Evolutionary conservation across 805 yeast genomes (phyloP).

Genomic region (Spencermartinsiella europaea): DNA sequence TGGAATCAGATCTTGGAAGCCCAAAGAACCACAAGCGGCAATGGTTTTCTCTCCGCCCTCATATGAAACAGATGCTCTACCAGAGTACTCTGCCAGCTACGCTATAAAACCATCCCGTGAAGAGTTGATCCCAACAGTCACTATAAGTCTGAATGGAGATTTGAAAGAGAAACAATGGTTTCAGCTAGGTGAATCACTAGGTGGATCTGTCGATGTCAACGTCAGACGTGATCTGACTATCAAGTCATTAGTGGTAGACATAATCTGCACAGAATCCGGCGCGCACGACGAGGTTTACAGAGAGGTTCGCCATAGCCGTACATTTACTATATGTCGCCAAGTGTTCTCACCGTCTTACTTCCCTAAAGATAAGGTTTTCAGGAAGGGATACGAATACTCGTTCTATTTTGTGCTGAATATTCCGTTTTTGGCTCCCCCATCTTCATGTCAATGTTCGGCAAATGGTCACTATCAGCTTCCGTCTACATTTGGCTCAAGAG

Average conservation of each 20-base stretch:
- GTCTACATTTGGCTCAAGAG: neutral
- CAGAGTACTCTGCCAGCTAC: neutral
- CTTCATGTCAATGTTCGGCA: neutral
- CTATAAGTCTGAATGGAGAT: neutral
- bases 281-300: neutral
- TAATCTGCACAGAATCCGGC: neutral
- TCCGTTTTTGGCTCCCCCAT: neutral
- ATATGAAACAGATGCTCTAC: neutral
- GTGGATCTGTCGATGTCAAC: neutral
- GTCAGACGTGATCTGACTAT: neutral
- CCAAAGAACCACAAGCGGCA: too few relatives aligned
- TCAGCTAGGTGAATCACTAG: neutral
- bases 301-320: neutral
- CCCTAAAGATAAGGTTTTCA: slow-evolving; percentile 3
- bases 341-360: neutral
- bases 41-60: neutral
- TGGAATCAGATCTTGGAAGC: too few relatives aligned
- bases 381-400: slow-evolving; percentile 8
- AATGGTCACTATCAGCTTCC: neutral
- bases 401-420: slow-evolving; percentile 10
- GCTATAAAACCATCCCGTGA: neutral
- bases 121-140: neutral
- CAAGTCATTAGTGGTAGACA: neutral
- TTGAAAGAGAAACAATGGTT: neutral
- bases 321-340: slow-evolving; percentile 1